Percentiles rank a stretch among this genome's conserved stretches.
phyloP scores from a whole-genome alignment of 345 rosid genomes.

The Salix exigua region DNA sequence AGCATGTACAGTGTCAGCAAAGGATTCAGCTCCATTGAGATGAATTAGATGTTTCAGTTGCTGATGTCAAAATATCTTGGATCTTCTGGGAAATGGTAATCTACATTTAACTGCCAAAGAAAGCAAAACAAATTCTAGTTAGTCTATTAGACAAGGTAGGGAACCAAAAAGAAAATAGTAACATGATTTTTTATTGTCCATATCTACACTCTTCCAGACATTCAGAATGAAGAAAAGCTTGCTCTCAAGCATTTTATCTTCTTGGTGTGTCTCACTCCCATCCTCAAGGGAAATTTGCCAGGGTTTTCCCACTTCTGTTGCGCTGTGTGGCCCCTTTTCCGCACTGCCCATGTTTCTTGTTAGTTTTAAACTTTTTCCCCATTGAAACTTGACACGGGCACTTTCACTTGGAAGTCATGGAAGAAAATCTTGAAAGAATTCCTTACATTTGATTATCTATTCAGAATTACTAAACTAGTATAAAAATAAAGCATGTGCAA shows the following conservation, averaged over 20 bases:
- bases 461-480: not conserved
- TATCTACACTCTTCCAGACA: not conserved
- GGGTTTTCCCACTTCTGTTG: too few species aligned
- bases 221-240: not conserved
- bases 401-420: too few species aligned
- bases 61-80: slow-evolving; percentile 75
- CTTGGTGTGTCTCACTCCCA: not conserved
- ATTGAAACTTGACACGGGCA: too few species aligned
- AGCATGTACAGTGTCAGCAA: slow-evolving; percentile 27
- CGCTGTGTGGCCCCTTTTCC: too few species aligned
- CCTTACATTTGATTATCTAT: not conserved
- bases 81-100: slow-evolving; percentile 81
- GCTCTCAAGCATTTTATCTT: not conserved
- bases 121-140: slow-evolving; percentile 5
- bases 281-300: too few species aligned
- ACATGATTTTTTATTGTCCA: not conserved
- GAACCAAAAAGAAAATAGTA: not conserved
- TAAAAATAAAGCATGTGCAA: not conserved
- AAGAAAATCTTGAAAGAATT: too few species aligned
- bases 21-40: slow-evolving; percentile 2
- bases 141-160: not conserved
- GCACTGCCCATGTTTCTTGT: too few species aligned
- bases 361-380: too few species aligned
- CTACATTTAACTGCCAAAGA: slow-evolving; percentile 68
- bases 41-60: slow-evolving; percentile 33